Conservation (phyloP, 2,329 filamentous ascomycete genomes). For the Fusarium sp. region DNA sequence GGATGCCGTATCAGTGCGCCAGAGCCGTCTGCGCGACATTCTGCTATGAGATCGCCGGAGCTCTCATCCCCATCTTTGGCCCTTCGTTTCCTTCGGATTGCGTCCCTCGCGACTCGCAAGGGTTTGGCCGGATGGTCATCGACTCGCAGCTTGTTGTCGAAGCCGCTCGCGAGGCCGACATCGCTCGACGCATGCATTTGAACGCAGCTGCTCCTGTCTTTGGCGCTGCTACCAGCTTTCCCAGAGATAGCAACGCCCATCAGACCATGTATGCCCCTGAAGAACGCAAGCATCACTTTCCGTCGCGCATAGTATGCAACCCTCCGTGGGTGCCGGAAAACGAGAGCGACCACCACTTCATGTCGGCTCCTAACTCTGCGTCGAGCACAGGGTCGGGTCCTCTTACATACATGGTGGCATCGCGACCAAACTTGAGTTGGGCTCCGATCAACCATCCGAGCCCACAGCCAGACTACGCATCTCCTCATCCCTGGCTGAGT, state of each 20-base stretch:
- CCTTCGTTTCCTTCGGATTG: constrained; percentile 82
- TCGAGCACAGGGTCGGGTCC: constrained; percentile 46
- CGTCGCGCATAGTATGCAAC: constrained; percentile 42
- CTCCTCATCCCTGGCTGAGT: constrained; percentile 36
- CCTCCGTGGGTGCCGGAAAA: constrained; percentile 35
- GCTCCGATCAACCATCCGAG: constrained; percentile 21
- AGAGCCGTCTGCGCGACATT: constrained; percentile 90
- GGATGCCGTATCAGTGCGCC: constrained; percentile 92
- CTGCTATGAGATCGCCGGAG: constrained; percentile 85
- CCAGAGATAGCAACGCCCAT: constrained; percentile 29
- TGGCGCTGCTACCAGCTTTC: constrained; percentile 32
- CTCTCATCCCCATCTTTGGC: constrained; percentile 91
- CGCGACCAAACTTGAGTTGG: constrained; percentile 42
- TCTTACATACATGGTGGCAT: constrained; percentile 42
- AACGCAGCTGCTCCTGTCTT: constrained; percentile 17
- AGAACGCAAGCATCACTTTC: constrained; percentile 27
- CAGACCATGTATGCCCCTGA: constrained; percentile 26
- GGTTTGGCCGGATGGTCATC: constrained; percentile 77
- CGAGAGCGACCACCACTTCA: constrained; percentile 32
- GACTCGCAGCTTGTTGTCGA: constrained; percentile 64
- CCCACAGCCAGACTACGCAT: constrained; percentile 34
- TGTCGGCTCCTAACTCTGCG: constrained; percentile 44
- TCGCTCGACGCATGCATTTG: constrained; percentile 35
- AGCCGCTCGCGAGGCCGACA: constrained; percentile 62
- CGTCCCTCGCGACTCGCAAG: constrained; percentile 70